Evolutionary conservation across 2,329 filamentous ascomycete genomes (phyloP).

Genomic region (Hypoxylon sp.): DNA sequence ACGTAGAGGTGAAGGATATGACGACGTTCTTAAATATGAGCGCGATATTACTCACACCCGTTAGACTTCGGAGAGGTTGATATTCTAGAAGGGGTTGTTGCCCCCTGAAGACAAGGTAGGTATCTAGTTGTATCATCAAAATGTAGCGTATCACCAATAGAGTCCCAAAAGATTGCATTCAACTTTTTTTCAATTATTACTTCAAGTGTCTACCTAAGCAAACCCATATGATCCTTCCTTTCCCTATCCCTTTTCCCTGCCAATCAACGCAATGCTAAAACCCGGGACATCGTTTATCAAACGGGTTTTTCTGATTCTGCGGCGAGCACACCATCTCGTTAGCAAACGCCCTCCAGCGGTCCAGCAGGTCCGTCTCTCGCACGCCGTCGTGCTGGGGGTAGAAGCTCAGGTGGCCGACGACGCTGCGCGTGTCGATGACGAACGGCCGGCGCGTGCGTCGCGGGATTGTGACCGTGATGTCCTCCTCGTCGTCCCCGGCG

Average conservation of each 20-base stretch:
- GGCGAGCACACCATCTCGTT: constrained; percentile 57
- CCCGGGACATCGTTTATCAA: constrained; percentile 40
- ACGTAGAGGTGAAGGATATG: too few relatives aligned
- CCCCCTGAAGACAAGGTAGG: too few relatives aligned
- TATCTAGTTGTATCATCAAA: too few relatives aligned
- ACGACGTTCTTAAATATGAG: too few relatives aligned
- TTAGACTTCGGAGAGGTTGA: too few relatives aligned
- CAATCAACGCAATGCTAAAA: constrained; percentile 28
- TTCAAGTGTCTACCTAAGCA: too few relatives aligned
- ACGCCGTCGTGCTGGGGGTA: constrained; percentile 54
- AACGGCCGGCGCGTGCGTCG: constrained; percentile 52
- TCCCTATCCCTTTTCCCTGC: neutral
- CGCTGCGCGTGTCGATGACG: constrained; percentile 62
- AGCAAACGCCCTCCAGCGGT: constrained; percentile 62
- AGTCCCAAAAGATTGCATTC: too few relatives aligned
- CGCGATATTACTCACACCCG: too few relatives aligned
- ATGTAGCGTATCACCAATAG: too few relatives aligned
- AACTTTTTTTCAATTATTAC: too few relatives aligned
- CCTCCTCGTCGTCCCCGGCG: constrained; percentile 56
- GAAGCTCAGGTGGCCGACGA: constrained; percentile 63
- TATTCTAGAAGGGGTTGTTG: too few relatives aligned
- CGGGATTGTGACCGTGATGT: constrained; percentile 53
- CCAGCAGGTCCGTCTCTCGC: constrained; percentile 60
- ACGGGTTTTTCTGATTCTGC: constrained; percentile 40
- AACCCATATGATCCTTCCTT: neutral